A percentile compares a stretch with the other conserved stretches of the same genome.
phyloP scores from a whole-genome alignment of 129 eudicot genomes.

The Helianthus tuberosus region DNA sequence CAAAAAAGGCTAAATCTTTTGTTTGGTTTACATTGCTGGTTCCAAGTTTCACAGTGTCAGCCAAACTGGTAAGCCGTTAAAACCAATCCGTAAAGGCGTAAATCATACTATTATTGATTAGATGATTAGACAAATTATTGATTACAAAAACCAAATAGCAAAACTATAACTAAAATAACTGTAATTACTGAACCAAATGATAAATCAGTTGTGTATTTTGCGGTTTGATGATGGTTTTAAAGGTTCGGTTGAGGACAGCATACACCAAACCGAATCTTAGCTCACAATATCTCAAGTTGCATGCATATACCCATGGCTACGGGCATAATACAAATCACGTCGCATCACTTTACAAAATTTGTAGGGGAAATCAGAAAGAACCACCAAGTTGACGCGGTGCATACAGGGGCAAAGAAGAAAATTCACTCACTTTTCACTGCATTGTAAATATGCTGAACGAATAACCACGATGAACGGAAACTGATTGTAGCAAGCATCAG shows the following conservation, averaged over 20 bases:
- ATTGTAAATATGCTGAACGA: constrained; percentile 62
- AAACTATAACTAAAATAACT: too few relatives aligned
- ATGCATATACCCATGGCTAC: neutral
- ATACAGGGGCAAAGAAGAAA: constrained; percentile 11
- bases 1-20: too few relatives aligned
- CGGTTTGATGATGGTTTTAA: too few relatives aligned
- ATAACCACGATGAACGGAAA: constrained; percentile 70
- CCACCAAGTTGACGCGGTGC: neutral
- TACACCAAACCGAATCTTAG: neutral
- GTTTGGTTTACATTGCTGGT: too few relatives aligned
- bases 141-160: too few relatives aligned
- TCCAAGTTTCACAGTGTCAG: too few relatives aligned
- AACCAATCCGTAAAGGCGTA: too few relatives aligned
- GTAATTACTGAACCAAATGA: too few relatives aligned
- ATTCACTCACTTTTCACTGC: constrained; percentile 78
- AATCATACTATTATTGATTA: too few relatives aligned
- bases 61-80: too few relatives aligned
- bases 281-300: constrained; percentile 6
- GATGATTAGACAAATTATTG: too few relatives aligned
- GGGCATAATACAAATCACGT: constrained; percentile 3
- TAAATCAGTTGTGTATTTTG: too few relatives aligned
- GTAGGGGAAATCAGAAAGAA: constrained; percentile 1
- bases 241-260: neutral
- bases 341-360: constrained; percentile 10
- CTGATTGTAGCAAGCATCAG: constrained; percentile 77